Evolutionary conservation across 192 early-diverging fungal species (phyloP).

Genomic region (Coemansia sp.): DNA sequence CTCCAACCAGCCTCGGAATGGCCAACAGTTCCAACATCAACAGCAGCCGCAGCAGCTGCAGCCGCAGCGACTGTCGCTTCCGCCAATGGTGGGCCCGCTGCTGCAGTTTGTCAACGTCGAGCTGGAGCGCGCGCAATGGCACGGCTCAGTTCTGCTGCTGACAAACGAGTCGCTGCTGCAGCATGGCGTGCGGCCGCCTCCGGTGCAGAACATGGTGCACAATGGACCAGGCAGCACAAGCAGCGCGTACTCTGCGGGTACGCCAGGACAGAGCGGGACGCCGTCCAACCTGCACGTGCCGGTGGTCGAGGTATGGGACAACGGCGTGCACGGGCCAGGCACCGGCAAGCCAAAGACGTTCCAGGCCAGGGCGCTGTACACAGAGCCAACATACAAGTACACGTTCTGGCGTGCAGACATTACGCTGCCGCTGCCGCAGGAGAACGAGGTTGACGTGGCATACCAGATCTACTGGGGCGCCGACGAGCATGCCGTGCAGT

Average conservation of each 20-base stretch:
- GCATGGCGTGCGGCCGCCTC: slow-evolving; percentile 21
- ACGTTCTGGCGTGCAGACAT: slow-evolving; percentile 51
- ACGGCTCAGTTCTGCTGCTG: slow-evolving; percentile 45
- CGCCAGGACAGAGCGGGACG: slow-evolving; percentile 21
- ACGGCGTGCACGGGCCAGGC: slow-evolving; percentile 47
- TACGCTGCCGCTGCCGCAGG: slow-evolving; percentile 31
- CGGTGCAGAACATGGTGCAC: slow-evolving; percentile 2
- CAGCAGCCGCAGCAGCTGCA: slow-evolving; percentile 12
- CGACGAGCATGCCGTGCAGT: slow-evolving; percentile 40
- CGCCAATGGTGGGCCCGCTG: slow-evolving; percentile 46
- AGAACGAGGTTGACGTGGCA: slow-evolving; percentile 34
- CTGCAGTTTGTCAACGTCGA: slow-evolving; percentile 53
- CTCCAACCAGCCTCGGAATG: slow-evolving; percentile 5
- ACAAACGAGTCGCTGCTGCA: slow-evolving; percentile 48
- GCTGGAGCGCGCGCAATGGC: slow-evolving; percentile 46
- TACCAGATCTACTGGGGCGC: slow-evolving; percentile 51
- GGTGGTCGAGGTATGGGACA: slow-evolving; percentile 48
- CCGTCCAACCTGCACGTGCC: slow-evolving; percentile 16
- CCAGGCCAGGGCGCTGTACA: slow-evolving; percentile 36
- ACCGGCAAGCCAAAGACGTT: slow-evolving; percentile 51
- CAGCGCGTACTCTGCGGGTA: slow-evolving; percentile 22
- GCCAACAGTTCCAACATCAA: slow-evolving; percentile 9
- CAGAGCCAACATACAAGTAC: slow-evolving; percentile 50
- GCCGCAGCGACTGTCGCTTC: slow-evolving; percentile 21
- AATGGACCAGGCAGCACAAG: slow-evolving; percentile 7